A percentile compares a stretch with the other conserved stretches of the same genome.
Conservation (phyloP, 306 rosid species). For the Senna tora region DNA sequence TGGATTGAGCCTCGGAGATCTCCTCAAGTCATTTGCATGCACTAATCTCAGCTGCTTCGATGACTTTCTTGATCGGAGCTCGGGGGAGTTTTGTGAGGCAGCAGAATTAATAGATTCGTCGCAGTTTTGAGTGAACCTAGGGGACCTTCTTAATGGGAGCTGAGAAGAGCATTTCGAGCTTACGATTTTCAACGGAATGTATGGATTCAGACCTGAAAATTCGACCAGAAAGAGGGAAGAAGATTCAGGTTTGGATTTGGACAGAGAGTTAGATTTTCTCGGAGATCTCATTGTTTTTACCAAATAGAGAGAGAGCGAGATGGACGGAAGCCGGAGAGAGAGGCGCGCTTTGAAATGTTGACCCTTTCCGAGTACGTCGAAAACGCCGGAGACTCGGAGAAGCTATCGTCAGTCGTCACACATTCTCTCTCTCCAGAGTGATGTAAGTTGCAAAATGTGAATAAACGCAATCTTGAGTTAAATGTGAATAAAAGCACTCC, state of each 20-base stretch:
- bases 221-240: not conserved
- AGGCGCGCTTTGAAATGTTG: not conserved
- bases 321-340: too few species aligned
- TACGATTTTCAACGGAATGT: conserved; percentile 17
- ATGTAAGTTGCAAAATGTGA: too few species aligned
- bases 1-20: conserved; percentile 41
- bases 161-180: not conserved
- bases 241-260: not conserved
- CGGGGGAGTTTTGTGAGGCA: not conserved
- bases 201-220: not conserved
- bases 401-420: too few species aligned
- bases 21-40: conserved; percentile 32
- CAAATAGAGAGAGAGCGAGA: too few species aligned
- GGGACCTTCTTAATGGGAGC: conserved; percentile 28
- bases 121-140: conserved; percentile 18
- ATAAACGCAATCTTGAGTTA: too few species aligned
- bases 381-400: not conserved
- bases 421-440: too few species aligned
- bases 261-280: not conserved
- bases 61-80: not conserved
- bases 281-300: not conserved
- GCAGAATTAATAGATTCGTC: too few species aligned
- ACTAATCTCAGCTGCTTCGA: not conserved
- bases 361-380: not conserved
- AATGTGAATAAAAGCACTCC: too few species aligned